phyloP scores from a whole-genome alignment of 768 basidiomycete species.

The Tricholoma sp. region DNA sequence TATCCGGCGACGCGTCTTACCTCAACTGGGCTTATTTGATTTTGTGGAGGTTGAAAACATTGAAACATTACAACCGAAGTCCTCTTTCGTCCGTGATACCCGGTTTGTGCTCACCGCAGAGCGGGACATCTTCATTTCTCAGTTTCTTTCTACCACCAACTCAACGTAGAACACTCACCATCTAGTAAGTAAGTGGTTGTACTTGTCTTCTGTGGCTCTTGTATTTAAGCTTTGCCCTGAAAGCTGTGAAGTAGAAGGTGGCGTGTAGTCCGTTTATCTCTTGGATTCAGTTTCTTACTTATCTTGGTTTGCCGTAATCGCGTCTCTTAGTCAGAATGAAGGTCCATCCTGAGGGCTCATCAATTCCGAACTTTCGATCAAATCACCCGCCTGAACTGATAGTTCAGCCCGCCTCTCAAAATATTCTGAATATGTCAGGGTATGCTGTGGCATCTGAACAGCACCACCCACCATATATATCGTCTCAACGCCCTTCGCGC shows the following conservation, averaged over 20 bases:
- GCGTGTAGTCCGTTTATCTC: neutral
- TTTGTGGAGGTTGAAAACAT: neutral
- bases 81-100: neutral
- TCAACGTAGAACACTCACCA: neutral
- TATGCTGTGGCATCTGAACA: neutral
- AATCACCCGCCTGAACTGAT: neutral
- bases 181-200: neutral
- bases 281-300: neutral
- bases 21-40: neutral
- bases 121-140: neutral
- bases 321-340: neutral
- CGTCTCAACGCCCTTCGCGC: neutral
- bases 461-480: neutral
- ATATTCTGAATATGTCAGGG: neutral
- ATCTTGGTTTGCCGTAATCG: neutral
- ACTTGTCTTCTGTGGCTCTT: neutral
- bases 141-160: neutral
- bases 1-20: neutral
- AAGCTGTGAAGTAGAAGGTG: neutral
- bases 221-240: neutral
- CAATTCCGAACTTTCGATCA: neutral
- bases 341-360: neutral
- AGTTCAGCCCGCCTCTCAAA: neutral
- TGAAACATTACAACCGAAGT: neutral
- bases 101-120: neutral